Conservation (phyloP, 306 rosid genomes). For the Cucurbita maxima region DNA sequence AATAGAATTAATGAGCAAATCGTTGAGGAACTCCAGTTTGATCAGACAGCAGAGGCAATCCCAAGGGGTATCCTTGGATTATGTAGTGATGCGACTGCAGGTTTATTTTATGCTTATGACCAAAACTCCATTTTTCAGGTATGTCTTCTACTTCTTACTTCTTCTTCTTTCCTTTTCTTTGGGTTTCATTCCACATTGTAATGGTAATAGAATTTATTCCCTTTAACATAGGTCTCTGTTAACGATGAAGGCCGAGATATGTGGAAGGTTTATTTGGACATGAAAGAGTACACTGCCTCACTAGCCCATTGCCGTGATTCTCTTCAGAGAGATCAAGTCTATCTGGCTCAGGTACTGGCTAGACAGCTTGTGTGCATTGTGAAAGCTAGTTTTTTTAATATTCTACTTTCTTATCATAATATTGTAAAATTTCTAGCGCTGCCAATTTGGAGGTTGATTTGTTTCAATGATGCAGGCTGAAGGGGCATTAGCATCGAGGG, state of each 20-base stretch:
- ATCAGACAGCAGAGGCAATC: slow-evolving; percentile 66
- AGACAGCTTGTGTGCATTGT: slow-evolving; percentile 3
- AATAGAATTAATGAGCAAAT: slow-evolving; percentile 89
- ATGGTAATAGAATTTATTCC: slow-evolving; percentile 6
- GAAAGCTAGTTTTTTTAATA: background rate
- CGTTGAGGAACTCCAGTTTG: slow-evolving; percentile 94
- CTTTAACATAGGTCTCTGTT: slow-evolving; percentile 55
- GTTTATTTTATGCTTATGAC: slow-evolving; percentile 88
- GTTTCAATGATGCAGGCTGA: slow-evolving; percentile 69
- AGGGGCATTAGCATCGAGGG: slow-evolving; percentile 70
- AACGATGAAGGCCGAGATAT: slow-evolving; percentile 91
- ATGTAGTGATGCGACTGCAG: slow-evolving; percentile 97
- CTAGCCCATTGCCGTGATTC: slow-evolving; percentile 84
- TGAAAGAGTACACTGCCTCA: slow-evolving; percentile 88
- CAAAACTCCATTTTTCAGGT: slow-evolving; percentile 94
- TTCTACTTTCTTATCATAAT: background rate
- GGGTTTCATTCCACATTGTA: slow-evolving; percentile 1
- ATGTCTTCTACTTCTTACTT: slow-evolving; percentile 7
- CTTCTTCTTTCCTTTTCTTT: background rate
- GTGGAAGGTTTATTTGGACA: slow-evolving; percentile 97
- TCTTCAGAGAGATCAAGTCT: slow-evolving; percentile 91
- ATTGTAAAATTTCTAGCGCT: background rate
- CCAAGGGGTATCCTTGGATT: slow-evolving; percentile 83
- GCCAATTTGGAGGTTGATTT: background rate
- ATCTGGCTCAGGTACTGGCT: slow-evolving; percentile 55